Conservation (phyloP, 768 basidiomycete species). For the Myochromella boudieri region DNA sequence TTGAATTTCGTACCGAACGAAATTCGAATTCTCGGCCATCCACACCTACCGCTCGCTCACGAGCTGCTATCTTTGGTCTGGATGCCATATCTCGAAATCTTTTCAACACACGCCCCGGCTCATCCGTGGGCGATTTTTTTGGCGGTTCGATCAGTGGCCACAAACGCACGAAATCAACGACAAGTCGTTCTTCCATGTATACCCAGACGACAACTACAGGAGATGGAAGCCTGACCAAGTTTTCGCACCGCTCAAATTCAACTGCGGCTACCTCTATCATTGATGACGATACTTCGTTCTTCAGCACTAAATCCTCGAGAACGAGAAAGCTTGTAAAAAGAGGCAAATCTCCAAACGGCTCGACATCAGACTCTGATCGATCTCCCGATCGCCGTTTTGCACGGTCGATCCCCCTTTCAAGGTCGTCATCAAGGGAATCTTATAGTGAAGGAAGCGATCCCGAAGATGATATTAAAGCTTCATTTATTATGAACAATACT, state of each 20-base stretch:
- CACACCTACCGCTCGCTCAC: slow-evolving; percentile 80
- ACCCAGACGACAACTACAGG: slow-evolving; percentile 69
- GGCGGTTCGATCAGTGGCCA: slow-evolving; percentile 69
- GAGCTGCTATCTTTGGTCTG: slow-evolving; percentile 85
- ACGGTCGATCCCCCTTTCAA: slow-evolving; percentile 28
- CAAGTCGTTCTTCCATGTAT: slow-evolving; percentile 71
- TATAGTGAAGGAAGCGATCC: slow-evolving; percentile 40
- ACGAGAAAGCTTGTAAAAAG: slow-evolving; percentile 45
- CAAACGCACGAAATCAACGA: slow-evolving; percentile 66
- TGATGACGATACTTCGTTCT: slow-evolving; percentile 60
- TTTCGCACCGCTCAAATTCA: slow-evolving; percentile 71
- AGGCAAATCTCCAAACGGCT: slow-evolving; percentile 41
- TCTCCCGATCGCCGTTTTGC: slow-evolving; percentile 37
- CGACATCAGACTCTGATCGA: slow-evolving; percentile 45
- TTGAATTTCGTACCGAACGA: slow-evolving; percentile 83
- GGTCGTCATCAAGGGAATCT: slow-evolving; percentile 44
- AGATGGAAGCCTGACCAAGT: slow-evolving; percentile 68
- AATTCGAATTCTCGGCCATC: slow-evolving; percentile 73
- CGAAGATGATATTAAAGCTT: slow-evolving; percentile 43
- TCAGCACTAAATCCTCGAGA: slow-evolving; percentile 43
- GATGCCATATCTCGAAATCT: slow-evolving; percentile 90
- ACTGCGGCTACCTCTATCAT: slow-evolving; percentile 62
- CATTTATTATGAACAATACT: slow-evolving; percentile 33
- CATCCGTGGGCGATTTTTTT: slow-evolving; percentile 74
- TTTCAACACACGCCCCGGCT: slow-evolving; percentile 70